Base-by-base conservation (phyloP, 495 filamentous ascomycete genomes). In the Tetracladium setigerum region DNA sequence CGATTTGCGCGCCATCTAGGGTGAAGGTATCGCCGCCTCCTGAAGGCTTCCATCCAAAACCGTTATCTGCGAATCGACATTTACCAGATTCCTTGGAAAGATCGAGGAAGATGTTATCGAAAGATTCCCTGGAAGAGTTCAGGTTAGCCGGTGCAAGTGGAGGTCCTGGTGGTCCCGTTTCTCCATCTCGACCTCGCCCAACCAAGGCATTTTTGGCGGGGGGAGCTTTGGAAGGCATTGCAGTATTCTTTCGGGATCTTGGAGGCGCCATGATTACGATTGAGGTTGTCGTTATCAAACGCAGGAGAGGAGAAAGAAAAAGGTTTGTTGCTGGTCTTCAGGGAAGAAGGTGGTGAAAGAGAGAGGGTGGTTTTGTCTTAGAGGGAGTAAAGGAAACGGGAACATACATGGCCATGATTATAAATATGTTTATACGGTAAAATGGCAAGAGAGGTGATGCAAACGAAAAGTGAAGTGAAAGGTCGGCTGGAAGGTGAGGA, bases 41-140 rank as follows among this genome's bases (percentile, higher is more conserved):
- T 2, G 82, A 77, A 13, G 91, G 88, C 63, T 89, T 92, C 94
- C 94, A 99, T 38, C 90, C 94, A 53, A 95, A 71, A 38, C 94
- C 94, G 43, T 78, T 87, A 51, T 95, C 91, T 35, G 88, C 89
- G 55, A 99, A 86, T 58, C 91, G 82, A 70, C 88, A 95, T 73
- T 87, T 91, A 50, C 94, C 94, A 12, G 79, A 73, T 58, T 88
- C 82, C 61, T 86, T 88, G 39, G 89, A 95, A 22, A 99, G 73
- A 64, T 99, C 90, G 49, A 99, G 78, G 65, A 92, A 86, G 69
- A 96, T 95, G 61, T 86, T 87, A 59, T 97, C 89, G 61, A 99
- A 99, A 62, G 79, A 88, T 78, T 98, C 92, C 47, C 75, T 79
- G 33, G 5, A 15, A 27, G 30, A 15, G 22, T 27, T 27, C 22